Percentiles rank a stretch among this genome's conserved stretches.
Conservation (phyloP, 768 basidiomycete species). For the Auricularia sp. region DNA sequence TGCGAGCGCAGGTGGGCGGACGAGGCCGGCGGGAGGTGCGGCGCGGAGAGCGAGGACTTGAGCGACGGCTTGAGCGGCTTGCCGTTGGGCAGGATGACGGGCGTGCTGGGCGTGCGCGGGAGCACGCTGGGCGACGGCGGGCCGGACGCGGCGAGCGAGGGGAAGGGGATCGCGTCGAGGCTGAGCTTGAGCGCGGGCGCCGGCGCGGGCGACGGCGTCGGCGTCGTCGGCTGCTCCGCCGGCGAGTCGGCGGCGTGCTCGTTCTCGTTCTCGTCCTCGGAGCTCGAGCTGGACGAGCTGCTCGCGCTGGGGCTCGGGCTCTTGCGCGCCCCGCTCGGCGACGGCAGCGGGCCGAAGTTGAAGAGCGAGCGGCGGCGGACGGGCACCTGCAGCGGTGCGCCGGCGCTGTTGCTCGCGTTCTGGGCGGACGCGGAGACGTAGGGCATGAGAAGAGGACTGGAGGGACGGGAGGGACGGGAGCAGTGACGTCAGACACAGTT, state of each 20-base stretch:
- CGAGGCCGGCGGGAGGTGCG: conserved; percentile 4
- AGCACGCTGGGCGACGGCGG: not conserved
- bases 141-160: not conserved
- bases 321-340: too few relatives aligned
- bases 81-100: conserved; percentile 9
- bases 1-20: not conserved
- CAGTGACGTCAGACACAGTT: too few relatives aligned
- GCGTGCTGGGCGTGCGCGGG: conserved; percentile 6
- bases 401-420: too few relatives aligned
- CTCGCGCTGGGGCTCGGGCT: too few relatives aligned
- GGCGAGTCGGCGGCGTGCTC: not conserved
- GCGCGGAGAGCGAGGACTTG: conserved; percentile 10
- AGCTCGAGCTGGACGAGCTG: not conserved
- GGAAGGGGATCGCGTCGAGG: not conserved
- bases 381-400: too few relatives aligned
- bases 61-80: conserved; percentile 12
- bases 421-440: too few relatives aligned
- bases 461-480: too few relatives aligned
- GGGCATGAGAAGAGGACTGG: too few relatives aligned
- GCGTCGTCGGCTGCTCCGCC: not conserved
- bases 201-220: not conserved
- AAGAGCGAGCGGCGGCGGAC: too few relatives aligned
- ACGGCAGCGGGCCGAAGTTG: too few relatives aligned
- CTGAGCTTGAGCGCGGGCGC: not conserved
- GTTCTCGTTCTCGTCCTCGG: not conserved